Base-by-base conservation (phyloP, 805 yeast genomes). In the Torulaspora gathmanii region DNA sequence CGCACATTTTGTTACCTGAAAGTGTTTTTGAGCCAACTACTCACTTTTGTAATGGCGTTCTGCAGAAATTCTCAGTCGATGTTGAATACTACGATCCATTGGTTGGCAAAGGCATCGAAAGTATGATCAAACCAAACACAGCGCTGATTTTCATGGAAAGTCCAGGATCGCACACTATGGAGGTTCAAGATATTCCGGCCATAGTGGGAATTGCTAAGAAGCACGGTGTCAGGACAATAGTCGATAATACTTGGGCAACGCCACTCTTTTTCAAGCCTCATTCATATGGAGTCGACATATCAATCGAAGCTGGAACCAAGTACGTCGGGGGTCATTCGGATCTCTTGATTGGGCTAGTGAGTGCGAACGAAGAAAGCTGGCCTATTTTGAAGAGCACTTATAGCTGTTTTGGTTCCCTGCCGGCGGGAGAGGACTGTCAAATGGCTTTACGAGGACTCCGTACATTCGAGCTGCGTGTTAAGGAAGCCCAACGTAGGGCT, bases 191-290 rank as follows among this genome's bases (percentile, higher is more conserved):
- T 19, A 26, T 46, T 12, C 52, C 50, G 9, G 42, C 43, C 11
- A 29, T 49, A 10, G 45, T 40, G 13, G n/a, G 29, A 5, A 39
- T 46, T 4, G 52, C 52, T 4, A 27, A 33, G 33, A 49, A 39
- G 17, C 47, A 43, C 37, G 38, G 37, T 2, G 39, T 49, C 23
- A 49, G n/a, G 20, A 49, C 52, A 10, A 27, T 49, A 8, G 11
- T 49, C 25, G 52, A 49, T 22, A 49, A 49, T 37, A 49, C 52
- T 15, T 49, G 52, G 52, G 52, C 52, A 13, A 49, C 52, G 10
- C 50, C 52, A n/a, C 35, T 49, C 11, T 46, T 46, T 29, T 49
- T 46, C 29, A 36, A 39, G 27, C 48, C 50, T 3, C 52, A 39
- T 17, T 40, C 22, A 17, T 43, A 35, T 39, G 53, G 51, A 7